These are phyloP conservation scores for Symbiodinium natans DNA, from an alignment of 73 alveolate genomes.

Conservation along the genomic window DNA sequence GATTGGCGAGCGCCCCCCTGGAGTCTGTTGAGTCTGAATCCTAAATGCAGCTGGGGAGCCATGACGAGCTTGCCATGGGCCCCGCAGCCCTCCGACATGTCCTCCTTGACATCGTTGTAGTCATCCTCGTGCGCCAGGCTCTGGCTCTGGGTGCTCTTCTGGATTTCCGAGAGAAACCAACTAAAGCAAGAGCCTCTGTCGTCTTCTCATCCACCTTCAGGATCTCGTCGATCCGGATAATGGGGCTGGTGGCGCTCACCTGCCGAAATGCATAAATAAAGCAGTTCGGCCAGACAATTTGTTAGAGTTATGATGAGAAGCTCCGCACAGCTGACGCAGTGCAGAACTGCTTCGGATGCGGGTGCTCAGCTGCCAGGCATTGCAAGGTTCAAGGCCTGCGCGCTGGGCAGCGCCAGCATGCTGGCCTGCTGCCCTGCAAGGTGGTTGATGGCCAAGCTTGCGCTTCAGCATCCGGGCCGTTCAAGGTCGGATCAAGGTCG, in stretches of 20 bases:
- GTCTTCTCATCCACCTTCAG: conserved; percentile 91
- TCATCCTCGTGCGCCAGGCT: conserved; percentile 27
- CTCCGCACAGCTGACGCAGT: not conserved
- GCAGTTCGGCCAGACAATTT: no score
- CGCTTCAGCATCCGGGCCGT: no score
- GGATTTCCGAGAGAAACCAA: no score
- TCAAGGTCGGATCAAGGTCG: no score
- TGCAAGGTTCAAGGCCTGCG: conserved; percentile 42
- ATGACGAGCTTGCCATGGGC: conserved; percentile 83
- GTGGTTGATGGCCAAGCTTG: conserved; percentile 20
- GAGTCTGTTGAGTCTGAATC: not conserved
- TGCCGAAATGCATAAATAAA: no score
- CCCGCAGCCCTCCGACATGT: conserved; percentile 92
- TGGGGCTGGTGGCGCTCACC: conserved; percentile 94
- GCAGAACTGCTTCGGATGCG: not conserved
- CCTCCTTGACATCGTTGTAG: conserved; percentile 84
- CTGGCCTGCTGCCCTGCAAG: conserved; percentile 84
- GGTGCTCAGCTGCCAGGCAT: not conserved
- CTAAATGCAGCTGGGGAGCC: conserved; percentile 19
- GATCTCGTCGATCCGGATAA: conserved; percentile 90
- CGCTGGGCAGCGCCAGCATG: conserved; percentile 94
- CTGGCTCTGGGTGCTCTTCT: no score
- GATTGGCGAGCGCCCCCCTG: not conserved
- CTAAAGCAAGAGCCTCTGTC: conserved; percentile 15
- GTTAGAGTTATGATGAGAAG: not conserved